Conservation (phyloP, 176 grass and related monocot species). For the Rhynchospora pubera region DNA sequence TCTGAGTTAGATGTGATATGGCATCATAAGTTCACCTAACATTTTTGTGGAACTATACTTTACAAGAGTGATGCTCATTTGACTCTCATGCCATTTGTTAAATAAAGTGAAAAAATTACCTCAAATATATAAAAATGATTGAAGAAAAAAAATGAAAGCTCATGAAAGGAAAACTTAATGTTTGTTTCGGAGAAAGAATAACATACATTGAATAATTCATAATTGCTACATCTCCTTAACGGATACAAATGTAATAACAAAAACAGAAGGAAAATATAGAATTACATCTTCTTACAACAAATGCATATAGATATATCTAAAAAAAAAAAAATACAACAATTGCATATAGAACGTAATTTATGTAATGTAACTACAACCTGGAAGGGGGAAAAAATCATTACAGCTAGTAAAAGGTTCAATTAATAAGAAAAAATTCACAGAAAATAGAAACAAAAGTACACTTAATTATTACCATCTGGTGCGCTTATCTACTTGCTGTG, state of each 20-base stretch:
- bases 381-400: background rate
- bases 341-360: background rate
- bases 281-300: background rate
- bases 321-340: background rate
- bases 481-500: constrained; percentile 55
- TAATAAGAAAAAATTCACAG: background rate
- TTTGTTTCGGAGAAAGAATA: background rate
- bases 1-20: background rate
- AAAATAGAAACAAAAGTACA: background rate
- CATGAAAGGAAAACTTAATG: background rate
- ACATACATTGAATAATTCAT: background rate
- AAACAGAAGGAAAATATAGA: background rate
- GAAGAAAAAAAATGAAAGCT: background rate
- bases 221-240: background rate
- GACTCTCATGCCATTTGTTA: background rate
- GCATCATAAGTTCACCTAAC: background rate
- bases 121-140: background rate
- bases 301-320: background rate
- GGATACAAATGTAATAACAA: constrained; percentile 4
- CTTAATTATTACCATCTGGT: background rate
- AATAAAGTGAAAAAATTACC: background rate
- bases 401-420: background rate
- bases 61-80: background rate
- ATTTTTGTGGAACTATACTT: background rate
- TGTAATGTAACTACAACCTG: background rate